Conservation (phyloP, 441 rosid species). For the Eutrema salsugineum region DNA sequence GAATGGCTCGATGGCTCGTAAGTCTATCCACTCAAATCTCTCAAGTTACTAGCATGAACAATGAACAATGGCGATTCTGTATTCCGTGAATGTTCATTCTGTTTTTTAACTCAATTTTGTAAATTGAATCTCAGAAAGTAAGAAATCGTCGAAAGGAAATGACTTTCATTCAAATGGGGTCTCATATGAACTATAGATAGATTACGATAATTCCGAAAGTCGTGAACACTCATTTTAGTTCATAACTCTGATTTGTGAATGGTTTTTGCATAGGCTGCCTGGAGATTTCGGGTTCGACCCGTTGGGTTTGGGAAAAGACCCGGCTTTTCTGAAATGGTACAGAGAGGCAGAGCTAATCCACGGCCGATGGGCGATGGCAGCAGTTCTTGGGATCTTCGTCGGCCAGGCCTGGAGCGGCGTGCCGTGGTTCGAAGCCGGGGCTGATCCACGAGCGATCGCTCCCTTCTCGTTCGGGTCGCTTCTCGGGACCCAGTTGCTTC, state of each 20-base stretch:
- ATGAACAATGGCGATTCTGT: background rate
- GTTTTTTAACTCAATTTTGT: background rate
- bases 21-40: slow-evolving; percentile 24
- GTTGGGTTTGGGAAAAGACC: slow-evolving; percentile 87
- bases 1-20: slow-evolving; percentile 99
- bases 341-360: slow-evolving; percentile 97
- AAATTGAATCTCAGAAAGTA: background rate
- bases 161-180: background rate
- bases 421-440: slow-evolving; percentile 97
- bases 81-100: background rate
- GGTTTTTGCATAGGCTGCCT: slow-evolving; percentile 58
- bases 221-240: background rate
- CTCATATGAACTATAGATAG: background rate
- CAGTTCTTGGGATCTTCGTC: slow-evolving; percentile 83
- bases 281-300: slow-evolving; percentile 98
- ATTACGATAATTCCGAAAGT: background rate
- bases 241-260: background rate
- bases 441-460: slow-evolving; percentile 76
- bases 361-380: slow-evolving; percentile 96
- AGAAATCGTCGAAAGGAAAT: background rate
- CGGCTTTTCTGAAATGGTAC: slow-evolving; percentile 92
- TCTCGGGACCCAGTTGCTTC: slow-evolving; percentile 77
- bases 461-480: slow-evolving; percentile 90
- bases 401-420: slow-evolving; percentile 97
- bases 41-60: background rate